A percentile compares a stretch with the other conserved stretches of the same genome.
Evolutionary conservation across 2,329 filamentous ascomycete genomes (phyloP).

Genomic region (Berkeleyomyces basicola): DNA sequence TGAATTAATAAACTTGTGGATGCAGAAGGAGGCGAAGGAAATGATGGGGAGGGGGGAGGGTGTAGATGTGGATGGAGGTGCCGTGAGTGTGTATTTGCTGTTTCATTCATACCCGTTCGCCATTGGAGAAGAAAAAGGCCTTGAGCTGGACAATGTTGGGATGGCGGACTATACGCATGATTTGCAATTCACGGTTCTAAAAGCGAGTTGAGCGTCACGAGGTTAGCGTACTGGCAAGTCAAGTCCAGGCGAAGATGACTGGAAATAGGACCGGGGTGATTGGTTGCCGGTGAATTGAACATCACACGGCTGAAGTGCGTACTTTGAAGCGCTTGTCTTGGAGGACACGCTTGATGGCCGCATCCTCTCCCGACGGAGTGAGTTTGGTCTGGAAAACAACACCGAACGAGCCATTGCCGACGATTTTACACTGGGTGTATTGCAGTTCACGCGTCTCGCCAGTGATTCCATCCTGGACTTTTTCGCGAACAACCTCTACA

Average conservation of each 20-base stretch:
- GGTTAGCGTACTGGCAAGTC: not conserved
- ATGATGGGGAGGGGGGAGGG: not conserved
- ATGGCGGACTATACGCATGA: slow-evolving; percentile 98
- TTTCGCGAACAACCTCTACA: slow-evolving; percentile 91
- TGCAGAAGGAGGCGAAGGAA: not conserved
- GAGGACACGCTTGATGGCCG: slow-evolving; percentile 94
- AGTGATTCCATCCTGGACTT: slow-evolving; percentile 94
- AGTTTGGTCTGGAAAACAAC: slow-evolving; percentile 99
- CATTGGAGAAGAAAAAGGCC: slow-evolving; percentile 98
- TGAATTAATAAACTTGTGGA: too few species aligned
- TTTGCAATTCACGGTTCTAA: slow-evolving; percentile 96
- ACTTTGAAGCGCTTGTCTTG: slow-evolving; percentile 99
- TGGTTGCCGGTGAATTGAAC: not conserved
- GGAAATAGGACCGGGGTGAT: not conserved
- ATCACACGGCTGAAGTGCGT: slow-evolving; percentile 7
- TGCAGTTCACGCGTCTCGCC: slow-evolving; percentile 93
- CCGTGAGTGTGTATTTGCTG: not conserved
- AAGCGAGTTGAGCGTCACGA: not conserved
- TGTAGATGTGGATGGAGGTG: too few species aligned
- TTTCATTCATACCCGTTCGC: slow-evolving; percentile 59
- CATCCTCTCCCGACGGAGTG: slow-evolving; percentile 93
- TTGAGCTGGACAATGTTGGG: slow-evolving; percentile 98
- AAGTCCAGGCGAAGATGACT: too few species aligned
- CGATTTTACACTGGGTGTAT: slow-evolving; percentile 99
- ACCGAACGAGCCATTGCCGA: slow-evolving; percentile 96